phyloP scores from a whole-genome alignment of 176 grass and related monocot genomes.

The Eremochloa ophiuroides region DNA sequence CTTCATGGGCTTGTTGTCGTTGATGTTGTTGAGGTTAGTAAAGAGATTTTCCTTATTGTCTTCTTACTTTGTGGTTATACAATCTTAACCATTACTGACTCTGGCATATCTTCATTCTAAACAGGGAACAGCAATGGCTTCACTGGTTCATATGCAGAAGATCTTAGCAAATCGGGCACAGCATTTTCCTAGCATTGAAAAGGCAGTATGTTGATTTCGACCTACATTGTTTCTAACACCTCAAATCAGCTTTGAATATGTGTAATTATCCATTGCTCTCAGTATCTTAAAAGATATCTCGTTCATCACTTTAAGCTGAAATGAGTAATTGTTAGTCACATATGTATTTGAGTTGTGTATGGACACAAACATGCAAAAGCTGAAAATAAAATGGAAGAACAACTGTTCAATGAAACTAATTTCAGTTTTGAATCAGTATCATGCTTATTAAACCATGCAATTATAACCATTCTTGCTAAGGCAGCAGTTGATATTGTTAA shows the following conservation, averaged over 20 bases:
- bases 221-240: background rate
- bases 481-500: background rate
- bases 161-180: constrained; percentile 76
- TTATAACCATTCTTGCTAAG: background rate
- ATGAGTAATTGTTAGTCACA: background rate
- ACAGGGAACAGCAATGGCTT: constrained; percentile 95
- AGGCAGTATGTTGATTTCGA: constrained; percentile 64
- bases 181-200: constrained; percentile 75
- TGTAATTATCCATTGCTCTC: background rate
- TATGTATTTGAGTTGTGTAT: background rate
- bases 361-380: background rate
- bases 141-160: constrained; percentile 97
- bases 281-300: background rate
- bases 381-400: background rate
- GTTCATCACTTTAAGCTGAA: constrained; percentile 1
- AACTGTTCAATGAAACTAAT: background rate
- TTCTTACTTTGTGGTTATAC: background rate
- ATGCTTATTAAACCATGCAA: constrained; percentile 13
- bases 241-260: constrained; percentile 26
- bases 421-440: background rate
- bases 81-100: constrained; percentile 16
- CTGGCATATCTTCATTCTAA: background rate
- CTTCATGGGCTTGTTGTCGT: constrained; percentile 87
- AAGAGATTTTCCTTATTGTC: constrained; percentile 24
- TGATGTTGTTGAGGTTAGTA: constrained; percentile 94